These are phyloP conservation scores for Nicotiana undulata DNA, from an alignment of 257 asterid genomes.

Conservation along the genomic window DNA sequence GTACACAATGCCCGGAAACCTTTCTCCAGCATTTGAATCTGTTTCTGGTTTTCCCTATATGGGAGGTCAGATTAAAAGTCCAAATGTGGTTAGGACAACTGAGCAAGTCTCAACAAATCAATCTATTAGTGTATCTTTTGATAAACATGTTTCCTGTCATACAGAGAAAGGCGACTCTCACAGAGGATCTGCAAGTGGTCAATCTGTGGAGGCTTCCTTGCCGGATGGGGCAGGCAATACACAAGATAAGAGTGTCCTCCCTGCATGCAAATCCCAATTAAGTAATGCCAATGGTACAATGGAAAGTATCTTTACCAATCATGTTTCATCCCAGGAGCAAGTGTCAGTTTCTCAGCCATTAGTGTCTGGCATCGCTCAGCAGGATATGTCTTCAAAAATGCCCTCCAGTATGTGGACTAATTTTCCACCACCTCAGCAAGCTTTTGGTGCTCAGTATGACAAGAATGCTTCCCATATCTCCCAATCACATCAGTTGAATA, in stretches of 20 bases:
- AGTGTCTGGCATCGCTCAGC: constrained; percentile 24
- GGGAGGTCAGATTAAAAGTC: constrained; percentile 44
- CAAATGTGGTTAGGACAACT: constrained; percentile 34
- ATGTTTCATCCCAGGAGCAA: constrained; percentile 20
- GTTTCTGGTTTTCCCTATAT: constrained; percentile 35
- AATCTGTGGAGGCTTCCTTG: constrained; percentile 28
- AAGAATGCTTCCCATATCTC: constrained; percentile 29
- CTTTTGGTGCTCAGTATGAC: constrained; percentile 25
- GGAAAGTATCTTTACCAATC: constrained; percentile 34
- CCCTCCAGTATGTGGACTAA: constrained; percentile 35
- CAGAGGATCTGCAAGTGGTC: constrained; percentile 16
- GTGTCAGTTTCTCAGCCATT: constrained; percentile 30
- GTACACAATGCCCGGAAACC: constrained; percentile 6
- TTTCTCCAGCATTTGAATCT: constrained; percentile 24
- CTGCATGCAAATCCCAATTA: constrained; percentile 16
- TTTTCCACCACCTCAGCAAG: constrained; percentile 38
- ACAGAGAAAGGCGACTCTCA: constrained; percentile 33
- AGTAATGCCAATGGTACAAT: constrained; percentile 23
- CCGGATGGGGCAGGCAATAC: constrained; percentile 33
- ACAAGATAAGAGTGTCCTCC: not conserved
- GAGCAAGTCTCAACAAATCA: constrained; percentile 37
- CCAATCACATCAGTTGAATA: constrained; percentile 33
- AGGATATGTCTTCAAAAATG: constrained; percentile 23
- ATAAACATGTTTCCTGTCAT: constrained; percentile 23
- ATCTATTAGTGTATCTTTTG: constrained; percentile 26